Percentiles rank a stretch among this genome's conserved stretches.
Conservation (phyloP, 208 protist genomes). For the Porcisia hertigi region DNA sequence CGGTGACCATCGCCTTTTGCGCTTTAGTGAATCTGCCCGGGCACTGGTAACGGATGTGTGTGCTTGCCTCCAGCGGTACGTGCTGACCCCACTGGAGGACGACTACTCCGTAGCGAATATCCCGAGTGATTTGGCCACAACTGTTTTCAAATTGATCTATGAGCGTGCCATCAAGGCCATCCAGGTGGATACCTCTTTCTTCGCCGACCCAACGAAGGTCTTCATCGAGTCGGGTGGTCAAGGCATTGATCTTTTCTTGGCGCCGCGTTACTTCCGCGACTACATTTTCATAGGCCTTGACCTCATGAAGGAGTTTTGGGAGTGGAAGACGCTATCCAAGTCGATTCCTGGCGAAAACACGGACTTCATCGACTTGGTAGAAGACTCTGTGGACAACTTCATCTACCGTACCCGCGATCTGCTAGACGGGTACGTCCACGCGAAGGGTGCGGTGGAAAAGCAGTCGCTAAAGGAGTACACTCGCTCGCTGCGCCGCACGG, state of each 20-base stretch:
- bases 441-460: constrained; percentile 58
- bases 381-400: constrained; percentile 61
- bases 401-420: constrained; percentile 59
- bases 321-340: constrained; percentile 67
- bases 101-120: constrained; percentile 81
- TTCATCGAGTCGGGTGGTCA: constrained; percentile 76
- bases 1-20: constrained; percentile 63
- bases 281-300: constrained; percentile 81
- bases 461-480: constrained; percentile 48
- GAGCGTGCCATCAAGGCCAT: constrained; percentile 45
- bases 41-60: constrained; percentile 47
- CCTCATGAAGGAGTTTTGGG: constrained; percentile 76
- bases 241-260: constrained; percentile 58
- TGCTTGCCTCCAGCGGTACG: constrained; percentile 51
- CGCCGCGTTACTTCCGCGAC: constrained; percentile 63
- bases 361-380: constrained; percentile 71
- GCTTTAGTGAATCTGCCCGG: constrained; percentile 47
- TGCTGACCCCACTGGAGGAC: constrained; percentile 72
- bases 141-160: constrained; percentile 66
- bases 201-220: constrained; percentile 56
- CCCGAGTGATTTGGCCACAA: constrained; percentile 47
- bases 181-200: constrained; percentile 46
- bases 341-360: constrained; percentile 63
- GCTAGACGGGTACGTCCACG: constrained; percentile 61
- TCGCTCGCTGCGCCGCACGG: constrained; percentile 37